Percentiles rank a stretch among this genome's conserved stretches.
These are phyloP conservation scores for Macrolepiota fuliginosa DNA, from an alignment of 768 basidiomycete genomes.

Conservation along the genomic window DNA sequence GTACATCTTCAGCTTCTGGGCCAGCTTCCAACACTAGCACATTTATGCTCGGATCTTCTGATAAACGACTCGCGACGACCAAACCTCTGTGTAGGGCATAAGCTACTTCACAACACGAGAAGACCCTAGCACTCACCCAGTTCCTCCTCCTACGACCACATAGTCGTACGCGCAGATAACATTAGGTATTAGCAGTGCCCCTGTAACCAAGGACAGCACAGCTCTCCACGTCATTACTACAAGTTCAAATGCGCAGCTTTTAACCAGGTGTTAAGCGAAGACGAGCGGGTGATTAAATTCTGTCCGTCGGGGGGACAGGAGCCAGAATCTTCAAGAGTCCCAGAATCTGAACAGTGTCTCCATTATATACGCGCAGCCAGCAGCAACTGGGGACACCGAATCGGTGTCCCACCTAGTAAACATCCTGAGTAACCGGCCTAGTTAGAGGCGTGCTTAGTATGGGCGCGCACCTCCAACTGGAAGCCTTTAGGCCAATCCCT, in stretches of 20 bases:
- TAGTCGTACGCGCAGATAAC: constrained; percentile 23
- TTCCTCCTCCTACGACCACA: constrained; percentile 33
- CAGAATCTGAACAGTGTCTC: no score
- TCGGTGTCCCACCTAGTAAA: no score
- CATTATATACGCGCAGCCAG: no score
- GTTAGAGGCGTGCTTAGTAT: no score
- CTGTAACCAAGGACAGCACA: background rate
- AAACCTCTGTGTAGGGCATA: constrained; percentile 22
- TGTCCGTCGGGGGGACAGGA: no score
- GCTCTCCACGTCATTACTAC: background rate
- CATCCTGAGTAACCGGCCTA: no score
- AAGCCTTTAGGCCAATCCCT: no score
- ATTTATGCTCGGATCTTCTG: constrained; percentile 25
- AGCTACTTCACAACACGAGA: background rate
- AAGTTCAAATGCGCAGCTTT: no score
- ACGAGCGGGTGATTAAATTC: no score
- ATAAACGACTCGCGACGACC: constrained; percentile 32
- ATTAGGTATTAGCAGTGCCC: background rate
- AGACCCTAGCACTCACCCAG: constrained; percentile 21
- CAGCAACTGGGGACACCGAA: no score
- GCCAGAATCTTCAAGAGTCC: no score
- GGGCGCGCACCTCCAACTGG: no score
- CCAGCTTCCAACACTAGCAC: constrained; percentile 40
- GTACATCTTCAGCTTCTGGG: constrained; percentile 29
- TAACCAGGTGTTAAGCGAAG: background rate